These are phyloP conservation scores for Epichloe typhina DNA, from an alignment of 2,329 filamentous ascomycete species.

Conservation along the genomic window DNA sequence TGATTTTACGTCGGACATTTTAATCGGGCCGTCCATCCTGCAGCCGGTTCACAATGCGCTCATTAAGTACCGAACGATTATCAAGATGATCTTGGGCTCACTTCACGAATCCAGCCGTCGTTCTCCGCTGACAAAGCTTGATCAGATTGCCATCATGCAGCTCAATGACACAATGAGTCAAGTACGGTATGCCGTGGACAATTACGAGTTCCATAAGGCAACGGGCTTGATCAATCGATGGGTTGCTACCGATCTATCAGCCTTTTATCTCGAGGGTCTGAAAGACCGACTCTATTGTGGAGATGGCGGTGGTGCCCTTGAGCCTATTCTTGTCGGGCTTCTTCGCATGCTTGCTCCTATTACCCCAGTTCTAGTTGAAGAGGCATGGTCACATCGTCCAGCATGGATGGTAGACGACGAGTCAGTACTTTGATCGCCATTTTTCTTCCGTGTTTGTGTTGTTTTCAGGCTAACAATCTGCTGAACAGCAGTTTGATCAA, in stretches of 20 bases:
- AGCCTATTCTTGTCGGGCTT: constrained; percentile 57
- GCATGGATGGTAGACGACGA: constrained; percentile 40
- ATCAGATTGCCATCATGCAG: constrained; percentile 67
- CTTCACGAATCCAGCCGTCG: constrained; percentile 41
- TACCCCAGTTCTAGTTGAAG: constrained; percentile 72
- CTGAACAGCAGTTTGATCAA: constrained; percentile 14
- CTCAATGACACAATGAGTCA: constrained; percentile 51
- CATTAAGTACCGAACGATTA: constrained; percentile 76
- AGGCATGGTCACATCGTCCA: constrained; percentile 72
- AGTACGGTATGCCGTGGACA: constrained; percentile 51
- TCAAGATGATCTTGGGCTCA: constrained; percentile 81
- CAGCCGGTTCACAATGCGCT: constrained; percentile 63
- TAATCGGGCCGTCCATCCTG: constrained; percentile 66
- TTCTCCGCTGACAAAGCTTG: constrained; percentile 43
- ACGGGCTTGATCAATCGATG: constrained; percentile 64
- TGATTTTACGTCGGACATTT: constrained; percentile 81
- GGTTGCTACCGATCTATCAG: constrained; percentile 70
- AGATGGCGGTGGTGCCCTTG: constrained; percentile 48
- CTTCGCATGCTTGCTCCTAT: constrained; percentile 70
- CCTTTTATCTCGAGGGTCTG: constrained; percentile 85
- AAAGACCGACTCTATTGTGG: constrained; percentile 91
- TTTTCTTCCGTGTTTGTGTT: background rate
- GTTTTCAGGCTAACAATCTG: too few species aligned
- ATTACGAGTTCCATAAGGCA: constrained; percentile 73
- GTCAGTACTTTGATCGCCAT: constrained; percentile 17